Evolutionary conservation across 2,329 filamentous ascomycete genomes (phyloP), one percentile per base, ranked within the genome.

Genomic region (Neofusicoccum sp.): DNA sequence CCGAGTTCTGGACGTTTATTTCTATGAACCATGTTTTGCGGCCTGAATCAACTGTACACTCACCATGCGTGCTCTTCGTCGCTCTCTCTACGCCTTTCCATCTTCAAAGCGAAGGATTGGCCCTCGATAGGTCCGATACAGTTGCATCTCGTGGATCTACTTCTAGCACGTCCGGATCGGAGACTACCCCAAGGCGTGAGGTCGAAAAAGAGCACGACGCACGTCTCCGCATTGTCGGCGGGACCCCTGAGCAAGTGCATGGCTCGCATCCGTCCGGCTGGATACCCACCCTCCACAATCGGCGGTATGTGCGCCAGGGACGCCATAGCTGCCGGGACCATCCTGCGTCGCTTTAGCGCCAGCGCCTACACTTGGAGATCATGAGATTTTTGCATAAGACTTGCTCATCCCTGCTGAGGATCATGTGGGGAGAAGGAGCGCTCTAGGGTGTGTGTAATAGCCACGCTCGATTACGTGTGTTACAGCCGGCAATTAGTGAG

Each of bases 271-370:
- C 51, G 28, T 33, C 40, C 43, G 34, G 51, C 38, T 56, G 51
- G 51, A 56, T 56, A 43, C 51, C 51, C 26, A 33, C 51, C 51
- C 36, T 56, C 51, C 51, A 56, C 51, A 43, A 43, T 43, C 24
- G 11, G n/a, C 34, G 24, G 34, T 40, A 30, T 28, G 34, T 54
- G 49, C 49, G 49, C 5, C 36, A 54, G 38, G 51, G 36, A 8
- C 12, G n/a, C 12, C 31, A n/a, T 16, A n/a, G 3, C 33, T 31
- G 36, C n/a, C 43, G 51, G 38, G 49, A 16, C 49, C 14, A 38
- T 54, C 24, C 43, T 24, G 40, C 40, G 40, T 20, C 24, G n/a
- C 40, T 41, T 41, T 41, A 43, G 49, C 49, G 49, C 49, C 20
- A 38, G 48, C 20, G 14, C 14, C 12, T 56, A 20, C 28, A 41